These are phyloP conservation scores for Fusarium sp. DNA, from an alignment of 2,329 filamentous ascomycete genomes.

Conservation along the genomic window DNA sequence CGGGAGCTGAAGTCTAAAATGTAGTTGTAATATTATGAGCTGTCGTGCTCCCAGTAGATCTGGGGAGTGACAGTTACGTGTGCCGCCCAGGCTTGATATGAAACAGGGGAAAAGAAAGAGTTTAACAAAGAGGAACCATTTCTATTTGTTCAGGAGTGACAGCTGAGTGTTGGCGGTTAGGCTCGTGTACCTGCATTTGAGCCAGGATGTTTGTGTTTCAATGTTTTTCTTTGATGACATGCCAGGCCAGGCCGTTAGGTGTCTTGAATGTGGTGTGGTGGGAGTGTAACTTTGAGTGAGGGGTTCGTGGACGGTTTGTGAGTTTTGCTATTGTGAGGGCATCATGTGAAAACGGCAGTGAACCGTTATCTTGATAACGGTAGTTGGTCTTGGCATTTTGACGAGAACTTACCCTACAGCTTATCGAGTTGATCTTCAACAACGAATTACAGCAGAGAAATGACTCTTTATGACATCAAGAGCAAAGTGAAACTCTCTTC, in stretches of 20 bases:
- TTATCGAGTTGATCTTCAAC: neutral
- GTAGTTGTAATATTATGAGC: neutral
- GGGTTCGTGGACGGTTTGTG: slow-evolving; percentile 8
- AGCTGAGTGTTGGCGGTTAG: slow-evolving; percentile 22
- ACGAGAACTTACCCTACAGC: slow-evolving; percentile 7
- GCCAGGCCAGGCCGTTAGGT: slow-evolving; percentile 2
- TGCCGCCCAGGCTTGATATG: slow-evolving; percentile 4
- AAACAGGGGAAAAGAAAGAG: slow-evolving; percentile 17
- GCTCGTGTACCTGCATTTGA: slow-evolving; percentile 29
- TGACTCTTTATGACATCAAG: too few relatives aligned
- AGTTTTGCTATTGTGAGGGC: neutral
- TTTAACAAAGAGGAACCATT: slow-evolving; percentile 10
- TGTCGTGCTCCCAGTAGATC: slow-evolving; percentile 3
- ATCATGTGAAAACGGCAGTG: slow-evolving; percentile 6
- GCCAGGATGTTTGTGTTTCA: slow-evolving; percentile 18
- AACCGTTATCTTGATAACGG: slow-evolving; percentile 24
- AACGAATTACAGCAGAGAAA: neutral
- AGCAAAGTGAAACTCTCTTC: too few relatives aligned
- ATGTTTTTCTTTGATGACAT: slow-evolving; percentile 11
- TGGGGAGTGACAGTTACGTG: slow-evolving; percentile 15
- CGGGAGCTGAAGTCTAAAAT: slow-evolving; percentile 2
- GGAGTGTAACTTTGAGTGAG: slow-evolving; percentile 1
- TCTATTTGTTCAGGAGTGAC: neutral
- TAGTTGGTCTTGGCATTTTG: slow-evolving; percentile 1
- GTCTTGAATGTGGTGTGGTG: neutral